Conservation (phyloP, 108 stramenopile genomes). For the Nannochloropsis salina region DNA sequence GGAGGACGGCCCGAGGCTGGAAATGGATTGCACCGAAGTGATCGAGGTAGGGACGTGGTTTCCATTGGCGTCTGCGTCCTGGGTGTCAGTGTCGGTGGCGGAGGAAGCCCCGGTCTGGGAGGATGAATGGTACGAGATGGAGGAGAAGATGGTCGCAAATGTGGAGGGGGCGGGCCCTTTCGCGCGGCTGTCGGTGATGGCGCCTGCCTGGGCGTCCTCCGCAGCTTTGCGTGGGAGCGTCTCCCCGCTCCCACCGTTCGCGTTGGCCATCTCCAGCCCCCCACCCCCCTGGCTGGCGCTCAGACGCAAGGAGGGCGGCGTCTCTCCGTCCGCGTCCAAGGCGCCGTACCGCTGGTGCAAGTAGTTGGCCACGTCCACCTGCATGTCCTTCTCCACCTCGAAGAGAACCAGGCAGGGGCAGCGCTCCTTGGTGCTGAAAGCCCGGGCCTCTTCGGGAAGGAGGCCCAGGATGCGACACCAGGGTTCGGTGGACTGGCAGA, state of each 20-base stretch:
- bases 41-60: neutral
- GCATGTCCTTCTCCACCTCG: conserved; percentile 64
- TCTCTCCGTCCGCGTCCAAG: neutral
- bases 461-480: conserved; percentile 70
- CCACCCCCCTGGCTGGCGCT: conserved; percentile 7
- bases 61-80: neutral
- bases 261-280: neutral
- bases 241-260: neutral
- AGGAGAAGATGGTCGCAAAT: neutral
- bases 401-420: conserved; percentile 91
- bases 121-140: neutral
- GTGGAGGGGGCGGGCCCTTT: neutral
- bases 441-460: conserved; percentile 73
- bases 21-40: conserved; percentile 17
- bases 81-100: neutral
- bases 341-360: conserved; percentile 60
- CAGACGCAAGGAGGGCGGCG: neutral
- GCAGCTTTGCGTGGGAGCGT: neutral
- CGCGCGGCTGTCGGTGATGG: neutral
- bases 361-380: conserved; percentile 88
- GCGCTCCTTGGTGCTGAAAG: conserved; percentile 91
- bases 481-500: conserved; percentile 79
- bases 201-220: neutral
- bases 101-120: neutral
- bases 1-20: neutral